Base-by-base conservation (phyloP, 2,329 filamentous ascomycete genomes). In the Cladorrhinum sp. region DNA sequence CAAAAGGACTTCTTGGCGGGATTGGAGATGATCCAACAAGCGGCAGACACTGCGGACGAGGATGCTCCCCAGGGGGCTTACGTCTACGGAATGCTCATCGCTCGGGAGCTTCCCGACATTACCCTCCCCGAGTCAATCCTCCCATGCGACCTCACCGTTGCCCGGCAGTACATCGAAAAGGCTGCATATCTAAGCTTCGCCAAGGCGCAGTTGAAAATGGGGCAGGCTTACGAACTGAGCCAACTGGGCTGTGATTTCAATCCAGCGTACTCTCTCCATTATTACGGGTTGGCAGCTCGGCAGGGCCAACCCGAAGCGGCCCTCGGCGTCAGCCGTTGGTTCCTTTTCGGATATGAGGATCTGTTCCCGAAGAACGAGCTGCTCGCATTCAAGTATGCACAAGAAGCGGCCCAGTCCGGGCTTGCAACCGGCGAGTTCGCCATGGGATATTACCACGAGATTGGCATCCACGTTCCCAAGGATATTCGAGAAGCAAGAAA, bases 321-420 rank as follows among this genome's bases (percentile, higher is more conserved):
- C 62, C 90, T 99, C 76, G 92, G 94, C 26, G 92, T 99, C 63
- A 98, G 94, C 75, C 95, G 96, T 75, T 99, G 95, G 95, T 99
- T 98, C 72, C 82, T 99, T 26, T 98, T 96, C 70, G 95, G 95
- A 2, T 93, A 95, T 66, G 94, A 98, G 67, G 89, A 89, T 21
- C 82, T 96, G 6, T 97, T 99, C 71, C 85, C 91, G 62, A 98
- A 98, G 81, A 98, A 97, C 70, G 95, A 99, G 75, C 90, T 94
- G 72, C 79, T 98, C 54, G 94, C 95, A 6, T 99, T 91, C 75
- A 89, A 86, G 56, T 98, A 96, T 71, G 95, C 95, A 1, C 86
- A 94, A 68, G 86, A 94, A 66, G 95, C 95, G 10, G 94, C 95
- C 8, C 81, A 86, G 55, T 85, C 87, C 42, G 92, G 92, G 59